A percentile compares a stretch with the other conserved stretches of the same genome.
Conservation (phyloP, 1,284 basidiomycete genomes). For the Rhodotorula sp. region DNA sequence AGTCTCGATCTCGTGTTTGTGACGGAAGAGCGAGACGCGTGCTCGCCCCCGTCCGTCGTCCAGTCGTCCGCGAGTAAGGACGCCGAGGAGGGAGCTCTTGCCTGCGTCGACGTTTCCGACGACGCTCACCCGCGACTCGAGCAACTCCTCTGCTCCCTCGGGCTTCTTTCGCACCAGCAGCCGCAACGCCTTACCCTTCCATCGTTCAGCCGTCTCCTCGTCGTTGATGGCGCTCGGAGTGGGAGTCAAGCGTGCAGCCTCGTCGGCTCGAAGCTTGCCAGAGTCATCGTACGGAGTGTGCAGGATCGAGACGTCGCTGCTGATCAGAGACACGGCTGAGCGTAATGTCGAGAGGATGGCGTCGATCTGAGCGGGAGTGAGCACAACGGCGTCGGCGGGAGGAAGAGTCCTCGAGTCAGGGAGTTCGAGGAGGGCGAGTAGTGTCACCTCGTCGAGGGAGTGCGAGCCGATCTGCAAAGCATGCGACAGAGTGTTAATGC, state of each 20-base stretch:
- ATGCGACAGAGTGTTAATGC: not conserved
- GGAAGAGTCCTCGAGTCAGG: slow-evolving; percentile 14
- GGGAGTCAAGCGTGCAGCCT: slow-evolving; percentile 7
- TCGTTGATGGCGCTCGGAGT: slow-evolving; percentile 33
- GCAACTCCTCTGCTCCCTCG: slow-evolving; percentile 48
- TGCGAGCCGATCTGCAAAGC: not conserved
- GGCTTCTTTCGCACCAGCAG: slow-evolving; percentile 41
- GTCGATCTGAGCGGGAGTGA: slow-evolving; percentile 16
- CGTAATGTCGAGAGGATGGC: slow-evolving; percentile 25
- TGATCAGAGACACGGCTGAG: not conserved
- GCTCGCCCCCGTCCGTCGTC: slow-evolving; percentile 95
- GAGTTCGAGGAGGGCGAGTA: slow-evolving; percentile 37
- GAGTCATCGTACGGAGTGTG: slow-evolving; percentile 31
- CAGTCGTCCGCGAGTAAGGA: slow-evolving; percentile 65
- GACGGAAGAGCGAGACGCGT: slow-evolving; percentile 86
- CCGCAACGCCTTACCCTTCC: slow-evolving; percentile 40
- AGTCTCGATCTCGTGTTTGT: slow-evolving; percentile 96
- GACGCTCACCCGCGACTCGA: slow-evolving; percentile 88
- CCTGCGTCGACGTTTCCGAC: slow-evolving; percentile 82
- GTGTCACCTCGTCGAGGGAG: slow-evolving; percentile 9
- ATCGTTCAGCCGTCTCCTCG: slow-evolving; percentile 31
- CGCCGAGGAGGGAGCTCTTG: slow-evolving; percentile 87
- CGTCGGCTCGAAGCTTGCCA: not conserved
- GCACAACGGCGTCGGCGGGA: not conserved
- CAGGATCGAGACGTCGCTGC: slow-evolving; percentile 22